A percentile compares a stretch with the other conserved stretches of the same genome.
These are phyloP conservation scores for Penicillium oxalicum DNA, from an alignment of 2,329 filamentous ascomycete species.

Conservation along the genomic window DNA sequence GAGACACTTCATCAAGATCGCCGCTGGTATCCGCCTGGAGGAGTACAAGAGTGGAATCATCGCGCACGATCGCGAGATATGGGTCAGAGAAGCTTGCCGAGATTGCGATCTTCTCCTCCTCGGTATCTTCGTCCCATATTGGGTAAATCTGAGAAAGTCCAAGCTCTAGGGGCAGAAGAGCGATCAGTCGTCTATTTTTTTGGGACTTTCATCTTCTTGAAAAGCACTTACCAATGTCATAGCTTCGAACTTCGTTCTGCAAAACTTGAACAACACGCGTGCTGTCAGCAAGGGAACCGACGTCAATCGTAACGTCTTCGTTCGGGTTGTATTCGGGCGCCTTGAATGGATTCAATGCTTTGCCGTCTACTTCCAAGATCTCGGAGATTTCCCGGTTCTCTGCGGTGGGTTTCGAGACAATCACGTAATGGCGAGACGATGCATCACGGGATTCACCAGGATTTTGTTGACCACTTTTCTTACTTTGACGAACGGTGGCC, in stretches of 20 bases:
- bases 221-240: constrained; percentile 68
- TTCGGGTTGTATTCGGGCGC: constrained; percentile 89
- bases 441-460: constrained; percentile 48
- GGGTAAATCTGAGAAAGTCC: constrained; percentile 85
- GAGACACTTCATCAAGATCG: constrained; percentile 77
- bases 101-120: constrained; percentile 65
- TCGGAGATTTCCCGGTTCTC: constrained; percentile 69
- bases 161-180: constrained; percentile 54
- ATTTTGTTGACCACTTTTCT: constrained; percentile 42
- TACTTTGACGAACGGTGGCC: constrained; percentile 51
- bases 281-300: constrained; percentile 73
- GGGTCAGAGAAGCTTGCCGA: constrained; percentile 81
- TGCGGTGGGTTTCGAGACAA: constrained; percentile 65
- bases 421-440: constrained; percentile 64
- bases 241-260: constrained; percentile 79
- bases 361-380: constrained; percentile 68
- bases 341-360: constrained; percentile 66
- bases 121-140: constrained; percentile 85
- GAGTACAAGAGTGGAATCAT: constrained; percentile 74
- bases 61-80: constrained; percentile 74
- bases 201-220: background rate
- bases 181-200: constrained; percentile 8
- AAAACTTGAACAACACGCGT: constrained; percentile 82
- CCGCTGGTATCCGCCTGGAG: constrained; percentile 73
- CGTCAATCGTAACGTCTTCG: constrained; percentile 78